Evolutionary conservation across 345 rosid genomes (phyloP).

Genomic region (Citrus hindsii): DNA sequence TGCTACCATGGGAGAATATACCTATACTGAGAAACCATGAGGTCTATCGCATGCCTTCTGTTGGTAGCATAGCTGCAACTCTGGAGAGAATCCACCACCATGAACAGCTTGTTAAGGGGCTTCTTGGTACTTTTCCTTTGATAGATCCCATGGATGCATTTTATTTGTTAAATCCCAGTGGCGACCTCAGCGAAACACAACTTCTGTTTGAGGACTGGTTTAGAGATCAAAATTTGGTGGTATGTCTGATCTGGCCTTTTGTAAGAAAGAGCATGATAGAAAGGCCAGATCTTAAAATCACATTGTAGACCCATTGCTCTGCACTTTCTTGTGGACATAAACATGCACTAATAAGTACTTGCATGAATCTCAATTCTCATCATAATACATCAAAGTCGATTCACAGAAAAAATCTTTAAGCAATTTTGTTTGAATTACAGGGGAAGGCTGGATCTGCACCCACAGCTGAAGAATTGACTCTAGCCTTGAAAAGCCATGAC

Average conservation of each 20-base stretch:
- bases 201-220: slow-evolving; percentile 81
- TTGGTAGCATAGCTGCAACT: slow-evolving; percentile 59
- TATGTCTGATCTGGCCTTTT: slow-evolving; percentile 19
- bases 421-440: slow-evolving; percentile 28
- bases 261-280: not conserved
- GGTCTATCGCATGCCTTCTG: slow-evolving; percentile 95
- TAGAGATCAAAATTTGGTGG: slow-evolving; percentile 75
- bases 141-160: slow-evolving; percentile 93
- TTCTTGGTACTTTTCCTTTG: slow-evolving; percentile 48
- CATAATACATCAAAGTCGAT: not conserved
- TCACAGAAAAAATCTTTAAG: not conserved
- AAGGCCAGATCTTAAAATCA: not conserved
- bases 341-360: not conserved
- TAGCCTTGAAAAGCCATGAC: slow-evolving; percentile 74
- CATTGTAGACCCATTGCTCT: not conserved
- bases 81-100: slow-evolving; percentile 44
- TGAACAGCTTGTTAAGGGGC: slow-evolving; percentile 34
- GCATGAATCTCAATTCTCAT: not conserved
- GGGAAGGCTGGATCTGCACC: slow-evolving; percentile 89
- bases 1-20: slow-evolving; percentile 98
- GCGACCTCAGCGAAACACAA: slow-evolving; percentile 70
- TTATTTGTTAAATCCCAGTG: slow-evolving; percentile 83
- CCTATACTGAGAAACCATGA: slow-evolving; percentile 81
- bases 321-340: not conserved
- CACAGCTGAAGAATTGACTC: slow-evolving; percentile 56